Base-by-base conservation (phyloP, 306 rosid species). In the Prunus armeniaca region DNA sequence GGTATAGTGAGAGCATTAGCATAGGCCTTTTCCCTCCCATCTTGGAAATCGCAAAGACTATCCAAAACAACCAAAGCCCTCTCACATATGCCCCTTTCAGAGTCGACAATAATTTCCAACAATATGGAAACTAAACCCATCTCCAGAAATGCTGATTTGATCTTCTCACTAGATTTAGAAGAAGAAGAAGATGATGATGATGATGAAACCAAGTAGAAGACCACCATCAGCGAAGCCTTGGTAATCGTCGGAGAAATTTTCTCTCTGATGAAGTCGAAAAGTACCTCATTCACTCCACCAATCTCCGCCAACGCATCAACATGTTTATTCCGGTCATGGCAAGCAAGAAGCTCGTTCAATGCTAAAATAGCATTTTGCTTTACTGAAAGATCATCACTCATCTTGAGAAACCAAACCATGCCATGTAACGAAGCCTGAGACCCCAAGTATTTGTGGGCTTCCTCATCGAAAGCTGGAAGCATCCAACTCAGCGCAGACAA, bases 401-500 rank as follows among this genome's bases (percentile, higher is more conserved):
- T 67, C 74, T 34, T 56, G 46, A 91, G 80, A 77, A 91, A 84
- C 92, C 85, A 81, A 72, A 89, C 81, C 87, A 91, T 76, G 88
- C 92, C 84, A 56, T 65, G 24, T 50, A 91, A 52, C 15, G 97
- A 91, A 60, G 89, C 91, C 34, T 18, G 50, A 5, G 93, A 86
- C 4, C 88, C 90, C 54, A 91, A 71, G 60, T 46, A 54, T 5
- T 78, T 76, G 34, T 81, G 84, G n/a, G 97, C 82, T 58, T 87
- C 92, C 54, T 81, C 57, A 28, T 85, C 85, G 20, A 91, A 45
- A 24, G 60, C 64, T 2, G 92, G 92, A 67, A 87, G 79, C 92
- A 89, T 88, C 97, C 89, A 87, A 41, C 76, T 88, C 32, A 91
- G 84, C 14, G 89, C 82, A 14, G 91, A 78, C 27, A 91, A 15